Conservation (phyloP, 371 early-diverging fungal species). For the Mucor velutinosus region DNA sequence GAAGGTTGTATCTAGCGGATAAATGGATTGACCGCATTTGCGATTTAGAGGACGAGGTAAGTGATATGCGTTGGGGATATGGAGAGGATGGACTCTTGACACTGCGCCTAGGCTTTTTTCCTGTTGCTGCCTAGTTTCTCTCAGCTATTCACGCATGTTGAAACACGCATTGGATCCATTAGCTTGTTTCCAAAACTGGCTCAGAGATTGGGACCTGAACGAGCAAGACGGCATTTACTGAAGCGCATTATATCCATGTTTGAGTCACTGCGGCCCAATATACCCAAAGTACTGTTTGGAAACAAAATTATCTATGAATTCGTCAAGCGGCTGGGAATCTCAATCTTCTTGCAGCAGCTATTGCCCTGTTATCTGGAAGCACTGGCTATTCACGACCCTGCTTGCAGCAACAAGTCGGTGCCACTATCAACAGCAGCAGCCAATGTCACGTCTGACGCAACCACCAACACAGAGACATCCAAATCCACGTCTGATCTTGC, state of each 20-base stretch:
- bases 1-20: constrained; percentile 55
- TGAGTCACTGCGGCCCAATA: constrained; percentile 60
- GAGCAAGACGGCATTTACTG: constrained; percentile 52
- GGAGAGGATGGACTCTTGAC: too few relatives aligned
- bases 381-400: constrained; percentile 34
- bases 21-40: constrained; percentile 67
- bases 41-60: constrained; percentile 58
- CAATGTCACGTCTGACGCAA: background rate
- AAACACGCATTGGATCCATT: constrained; percentile 57
- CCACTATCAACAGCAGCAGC: background rate
- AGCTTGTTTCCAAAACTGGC: constrained; percentile 62
- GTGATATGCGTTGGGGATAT: too few relatives aligned
- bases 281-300: constrained; percentile 57
- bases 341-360: constrained; percentile 62
- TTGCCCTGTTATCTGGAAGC: constrained; percentile 67
- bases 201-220: constrained; percentile 59
- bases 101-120: constrained; percentile 62
- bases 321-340: constrained; percentile 55
- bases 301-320: constrained; percentile 50
- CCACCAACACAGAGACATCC: background rate
- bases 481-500: constrained; percentile 22
- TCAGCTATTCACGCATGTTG: constrained; percentile 53
- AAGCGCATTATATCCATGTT: constrained; percentile 65
- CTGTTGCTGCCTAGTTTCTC: constrained; percentile 63
- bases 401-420: background rate